These are phyloP conservation scores for Yamadazyma philogaea DNA, from an alignment of 805 yeast species.

Conservation along the genomic window DNA sequence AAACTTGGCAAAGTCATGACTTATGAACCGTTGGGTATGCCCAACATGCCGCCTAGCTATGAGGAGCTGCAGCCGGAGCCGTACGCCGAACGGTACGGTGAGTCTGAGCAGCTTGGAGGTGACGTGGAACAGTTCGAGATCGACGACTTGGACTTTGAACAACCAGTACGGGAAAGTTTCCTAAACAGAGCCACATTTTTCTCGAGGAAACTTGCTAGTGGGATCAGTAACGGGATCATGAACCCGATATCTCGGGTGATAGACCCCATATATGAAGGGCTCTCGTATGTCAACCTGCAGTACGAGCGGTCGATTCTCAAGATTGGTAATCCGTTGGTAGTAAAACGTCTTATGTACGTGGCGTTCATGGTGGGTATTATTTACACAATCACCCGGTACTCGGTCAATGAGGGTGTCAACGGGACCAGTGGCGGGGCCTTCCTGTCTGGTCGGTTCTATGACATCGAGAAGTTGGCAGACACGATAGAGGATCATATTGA, in stretches of 20 bases:
- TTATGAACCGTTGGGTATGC: slow-evolving; percentile 9
- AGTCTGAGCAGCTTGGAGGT: neutral
- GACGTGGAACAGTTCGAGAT: slow-evolving; percentile 18
- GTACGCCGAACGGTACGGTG: neutral
- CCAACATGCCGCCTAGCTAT: slow-evolving; percentile 16
- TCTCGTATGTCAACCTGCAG: slow-evolving; percentile 37
- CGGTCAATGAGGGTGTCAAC: slow-evolving; percentile 39
- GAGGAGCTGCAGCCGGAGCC: slow-evolving; percentile 10
- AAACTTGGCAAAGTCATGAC: neutral
- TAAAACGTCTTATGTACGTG: slow-evolving; percentile 74
- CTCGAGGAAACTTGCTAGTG: slow-evolving; percentile 12
- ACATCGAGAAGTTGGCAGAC: slow-evolving; percentile 49
- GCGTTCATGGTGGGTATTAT: slow-evolving; percentile 57
- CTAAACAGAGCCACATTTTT: slow-evolving; percentile 34
- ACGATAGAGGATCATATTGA: slow-evolving; percentile 53
- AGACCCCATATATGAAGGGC: slow-evolving; percentile 53
- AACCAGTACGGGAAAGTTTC: slow-evolving; percentile 20
- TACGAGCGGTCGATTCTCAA: slow-evolving; percentile 58
- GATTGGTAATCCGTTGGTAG: slow-evolving; percentile 83
- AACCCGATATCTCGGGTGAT: slow-evolving; percentile 43
- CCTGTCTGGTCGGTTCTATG: slow-evolving; percentile 58
- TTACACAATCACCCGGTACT: slow-evolving; percentile 56
- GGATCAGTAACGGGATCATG: slow-evolving; percentile 18
- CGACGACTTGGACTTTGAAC: slow-evolving; percentile 15
- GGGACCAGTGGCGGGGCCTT: slow-evolving; percentile 42